Evolutionary conservation across 768 basidiomycete species (phyloP).

Genomic region (Kondoa malvinella): DNA sequence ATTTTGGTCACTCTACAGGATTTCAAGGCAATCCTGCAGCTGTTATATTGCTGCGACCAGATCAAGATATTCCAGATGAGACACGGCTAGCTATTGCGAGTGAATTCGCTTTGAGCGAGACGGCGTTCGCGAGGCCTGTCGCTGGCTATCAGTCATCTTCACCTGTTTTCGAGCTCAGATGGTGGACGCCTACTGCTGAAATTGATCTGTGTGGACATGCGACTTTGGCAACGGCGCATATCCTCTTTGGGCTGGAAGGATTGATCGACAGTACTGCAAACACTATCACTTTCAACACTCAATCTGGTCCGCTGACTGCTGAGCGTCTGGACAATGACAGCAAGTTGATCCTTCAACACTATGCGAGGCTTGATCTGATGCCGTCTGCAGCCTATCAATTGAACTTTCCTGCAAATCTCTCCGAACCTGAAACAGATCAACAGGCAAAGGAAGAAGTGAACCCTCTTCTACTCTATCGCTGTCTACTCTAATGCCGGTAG

Average conservation of each 20-base stretch:
- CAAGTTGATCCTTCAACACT: background rate
- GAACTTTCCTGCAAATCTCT: background rate
- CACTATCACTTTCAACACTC: background rate
- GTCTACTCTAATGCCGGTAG: background rate
- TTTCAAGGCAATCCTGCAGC: background rate
- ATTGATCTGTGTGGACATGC: slow-evolving; percentile 4
- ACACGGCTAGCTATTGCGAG: background rate
- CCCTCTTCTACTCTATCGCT: background rate
- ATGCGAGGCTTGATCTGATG: background rate
- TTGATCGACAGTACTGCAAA: background rate
- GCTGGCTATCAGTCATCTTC: background rate
- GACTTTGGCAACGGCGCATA: background rate
- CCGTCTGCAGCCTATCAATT: background rate
- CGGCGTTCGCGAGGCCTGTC: slow-evolving; percentile 3
- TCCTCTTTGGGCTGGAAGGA: background rate
- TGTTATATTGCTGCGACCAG: background rate
- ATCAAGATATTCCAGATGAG: background rate
- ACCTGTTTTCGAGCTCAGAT: background rate
- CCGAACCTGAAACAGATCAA: background rate
- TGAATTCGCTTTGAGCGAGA: slow-evolving; percentile 5
- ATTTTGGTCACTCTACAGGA: background rate
- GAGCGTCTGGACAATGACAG: background rate
- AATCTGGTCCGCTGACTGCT: background rate
- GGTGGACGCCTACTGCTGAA: background rate
- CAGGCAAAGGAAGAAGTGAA: background rate